Evolutionary conservation across 495 filamentous ascomycete genomes (phyloP).

Genomic region (Xylaria cubensis): DNA sequence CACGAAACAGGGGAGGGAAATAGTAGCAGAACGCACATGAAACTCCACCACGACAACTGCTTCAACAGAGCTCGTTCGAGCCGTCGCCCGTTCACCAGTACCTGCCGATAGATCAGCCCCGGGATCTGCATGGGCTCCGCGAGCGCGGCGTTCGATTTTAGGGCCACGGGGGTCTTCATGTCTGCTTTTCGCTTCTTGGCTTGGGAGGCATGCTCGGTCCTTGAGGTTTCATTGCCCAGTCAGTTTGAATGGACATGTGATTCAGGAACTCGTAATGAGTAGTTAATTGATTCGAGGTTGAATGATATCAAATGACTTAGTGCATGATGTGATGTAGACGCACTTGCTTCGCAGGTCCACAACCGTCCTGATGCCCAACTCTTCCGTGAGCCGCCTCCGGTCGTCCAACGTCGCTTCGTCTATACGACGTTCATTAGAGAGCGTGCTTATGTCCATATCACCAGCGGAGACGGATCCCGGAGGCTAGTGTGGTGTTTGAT

Average conservation of each 20-base stretch:
- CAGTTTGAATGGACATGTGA: background rate
- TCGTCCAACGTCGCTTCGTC: conserved; percentile 76
- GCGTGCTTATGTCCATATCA: background rate
- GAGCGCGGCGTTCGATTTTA: conserved; percentile 52
- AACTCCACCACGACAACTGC: conserved; percentile 70
- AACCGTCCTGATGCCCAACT: conserved; percentile 70
- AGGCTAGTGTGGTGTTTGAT: background rate
- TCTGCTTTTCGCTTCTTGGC: conserved; percentile 66
- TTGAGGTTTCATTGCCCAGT: conserved; percentile 36
- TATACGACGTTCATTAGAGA: conserved; percentile 26
- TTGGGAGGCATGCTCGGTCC: conserved; percentile 76
- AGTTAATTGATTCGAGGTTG: background rate
- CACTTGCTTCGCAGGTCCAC: conserved; percentile 82
- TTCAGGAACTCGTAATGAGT: background rate
- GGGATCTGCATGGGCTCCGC: conserved; percentile 61
- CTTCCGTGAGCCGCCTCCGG: conserved; percentile 61
- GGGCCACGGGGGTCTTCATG: conserved; percentile 43
- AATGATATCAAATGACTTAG: background rate
- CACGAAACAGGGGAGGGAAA: background rate
- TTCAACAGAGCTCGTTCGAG: conserved; percentile 73
- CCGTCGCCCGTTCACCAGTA: conserved; percentile 74
- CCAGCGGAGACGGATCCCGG: background rate
- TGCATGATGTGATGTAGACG: background rate
- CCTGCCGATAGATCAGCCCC: conserved; percentile 62
- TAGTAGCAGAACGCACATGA: conserved; percentile 53